These are phyloP conservation scores for Narthecium ossifragum DNA, from an alignment of 106 monocot genomes.

Conservation along the genomic window DNA sequence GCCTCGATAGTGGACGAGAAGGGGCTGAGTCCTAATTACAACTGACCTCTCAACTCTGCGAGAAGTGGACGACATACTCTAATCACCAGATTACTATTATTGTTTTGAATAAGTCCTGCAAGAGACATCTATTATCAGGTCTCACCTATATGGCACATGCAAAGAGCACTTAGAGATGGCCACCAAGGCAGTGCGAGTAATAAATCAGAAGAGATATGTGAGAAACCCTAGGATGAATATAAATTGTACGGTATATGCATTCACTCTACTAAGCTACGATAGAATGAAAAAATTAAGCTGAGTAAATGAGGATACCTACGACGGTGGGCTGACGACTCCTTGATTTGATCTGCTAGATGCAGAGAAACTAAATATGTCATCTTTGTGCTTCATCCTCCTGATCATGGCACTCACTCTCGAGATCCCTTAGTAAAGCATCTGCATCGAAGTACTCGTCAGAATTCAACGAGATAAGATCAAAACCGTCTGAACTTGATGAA, in stretches of 20 bases:
- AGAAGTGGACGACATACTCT: background rate
- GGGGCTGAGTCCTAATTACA: no score
- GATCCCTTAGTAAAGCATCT: conserved; percentile 37
- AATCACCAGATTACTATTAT: background rate
- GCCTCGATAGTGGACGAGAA: background rate
- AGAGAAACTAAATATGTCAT: conserved; percentile 9
- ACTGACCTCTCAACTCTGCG: background rate
- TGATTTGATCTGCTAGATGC: conserved; percentile 11
- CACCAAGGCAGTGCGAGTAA: background rate
- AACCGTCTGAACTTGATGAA: conserved; percentile 48
- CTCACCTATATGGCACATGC: background rate
- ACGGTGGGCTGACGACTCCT: conserved; percentile 16
- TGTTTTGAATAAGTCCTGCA: background rate
- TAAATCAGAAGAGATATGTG: background rate
- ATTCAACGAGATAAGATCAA: conserved; percentile 21
- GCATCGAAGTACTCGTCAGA: conserved; percentile 51
- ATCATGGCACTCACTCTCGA: conserved; percentile 17
- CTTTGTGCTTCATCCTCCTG: conserved; percentile 3
- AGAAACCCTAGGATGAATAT: background rate
- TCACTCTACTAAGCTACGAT: background rate
- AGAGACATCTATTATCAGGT: background rate
- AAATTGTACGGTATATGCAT: background rate
- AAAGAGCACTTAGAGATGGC: background rate
- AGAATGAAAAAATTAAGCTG: background rate
- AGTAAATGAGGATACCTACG: conserved; percentile 12